These are phyloP conservation scores for Irpex rosettiformis DNA, from an alignment of 1,284 basidiomycete species.

Conservation along the genomic window DNA sequence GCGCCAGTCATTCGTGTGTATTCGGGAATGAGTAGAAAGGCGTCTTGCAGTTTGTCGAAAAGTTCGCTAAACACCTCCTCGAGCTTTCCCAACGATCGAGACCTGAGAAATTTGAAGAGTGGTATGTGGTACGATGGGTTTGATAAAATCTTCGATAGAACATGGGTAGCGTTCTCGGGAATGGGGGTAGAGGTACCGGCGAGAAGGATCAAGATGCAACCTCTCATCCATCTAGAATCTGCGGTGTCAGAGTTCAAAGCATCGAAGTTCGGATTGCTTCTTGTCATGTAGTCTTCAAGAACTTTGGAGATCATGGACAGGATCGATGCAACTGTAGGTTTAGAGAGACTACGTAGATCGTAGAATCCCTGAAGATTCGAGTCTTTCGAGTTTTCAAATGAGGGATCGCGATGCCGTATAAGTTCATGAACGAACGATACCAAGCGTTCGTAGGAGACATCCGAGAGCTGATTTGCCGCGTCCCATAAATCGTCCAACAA, in stretches of 20 bases:
- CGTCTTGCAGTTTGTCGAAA: no score
- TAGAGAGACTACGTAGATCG: background rate
- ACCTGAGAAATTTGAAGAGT: background rate
- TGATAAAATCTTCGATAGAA: background rate
- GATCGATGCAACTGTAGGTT: background rate
- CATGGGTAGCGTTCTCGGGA: background rate
- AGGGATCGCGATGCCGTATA: constrained; percentile 6
- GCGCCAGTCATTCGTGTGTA: no score
- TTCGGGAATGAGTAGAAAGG: no score
- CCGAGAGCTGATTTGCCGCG: background rate
- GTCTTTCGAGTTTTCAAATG: no score
- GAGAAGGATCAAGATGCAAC: background rate
- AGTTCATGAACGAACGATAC: constrained; percentile 2
- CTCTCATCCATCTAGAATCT: background rate
- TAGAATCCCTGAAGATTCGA: background rate
- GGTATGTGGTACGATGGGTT: background rate
- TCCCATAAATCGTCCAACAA: background rate
- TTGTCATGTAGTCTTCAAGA: background rate
- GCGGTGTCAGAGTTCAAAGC: no score
- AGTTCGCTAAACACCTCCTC: no score
- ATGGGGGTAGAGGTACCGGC: background rate
- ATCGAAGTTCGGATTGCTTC: no score
- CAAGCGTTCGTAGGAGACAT: background rate
- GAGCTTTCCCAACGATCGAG: no score
- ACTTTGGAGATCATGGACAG: background rate